Percentiles rank a stretch among this genome's conserved stretches.
Evolutionary conservation across 2,329 filamentous ascomycete genomes (phyloP).

Genomic region (Pseudogymnoascus sp.): DNA sequence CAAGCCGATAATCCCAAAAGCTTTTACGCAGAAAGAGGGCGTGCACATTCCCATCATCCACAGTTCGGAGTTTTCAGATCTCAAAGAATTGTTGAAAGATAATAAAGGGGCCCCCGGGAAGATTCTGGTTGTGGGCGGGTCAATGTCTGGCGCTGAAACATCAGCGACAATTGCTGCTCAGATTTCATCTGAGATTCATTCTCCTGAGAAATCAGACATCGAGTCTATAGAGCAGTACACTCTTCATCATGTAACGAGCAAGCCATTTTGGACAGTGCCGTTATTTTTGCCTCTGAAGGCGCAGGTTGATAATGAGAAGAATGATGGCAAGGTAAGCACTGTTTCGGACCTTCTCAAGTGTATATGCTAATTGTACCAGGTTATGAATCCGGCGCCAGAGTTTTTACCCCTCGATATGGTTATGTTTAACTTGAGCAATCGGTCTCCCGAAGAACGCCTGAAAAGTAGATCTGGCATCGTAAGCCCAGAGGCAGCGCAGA

Average conservation of each 20-base stretch:
- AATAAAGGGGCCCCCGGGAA: conserved; percentile 36
- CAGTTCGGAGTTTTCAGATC: conserved; percentile 58
- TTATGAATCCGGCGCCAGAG: conserved; percentile 40
- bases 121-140: conserved; percentile 69
- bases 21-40: conserved; percentile 13
- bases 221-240: conserved; percentile 42
- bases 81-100: conserved; percentile 41
- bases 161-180: conserved; percentile 65
- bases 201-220: conserved; percentile 38
- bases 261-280: conserved; percentile 67
- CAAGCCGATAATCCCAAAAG: conserved; percentile 38
- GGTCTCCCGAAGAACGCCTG: conserved; percentile 47
- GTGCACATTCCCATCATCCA: conserved; percentile 50
- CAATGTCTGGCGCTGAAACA: conserved; percentile 76
- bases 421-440: conserved; percentile 61
- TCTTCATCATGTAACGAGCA: conserved; percentile 62
- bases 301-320: conserved; percentile 13
- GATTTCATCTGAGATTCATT: conserved; percentile 55
- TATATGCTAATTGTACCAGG: conserved; percentile 13
- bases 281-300: conserved; percentile 33
- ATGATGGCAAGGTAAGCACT: conserved; percentile 33
- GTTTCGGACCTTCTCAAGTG: not conserved
- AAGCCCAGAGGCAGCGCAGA: conserved; percentile 47
- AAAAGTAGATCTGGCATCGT: conserved; percentile 60
- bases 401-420: conserved; percentile 69